These are phyloP conservation scores for Flagelloscypha sp. DNA, from an alignment of 768 basidiomycete genomes.

Conservation along the genomic window DNA sequence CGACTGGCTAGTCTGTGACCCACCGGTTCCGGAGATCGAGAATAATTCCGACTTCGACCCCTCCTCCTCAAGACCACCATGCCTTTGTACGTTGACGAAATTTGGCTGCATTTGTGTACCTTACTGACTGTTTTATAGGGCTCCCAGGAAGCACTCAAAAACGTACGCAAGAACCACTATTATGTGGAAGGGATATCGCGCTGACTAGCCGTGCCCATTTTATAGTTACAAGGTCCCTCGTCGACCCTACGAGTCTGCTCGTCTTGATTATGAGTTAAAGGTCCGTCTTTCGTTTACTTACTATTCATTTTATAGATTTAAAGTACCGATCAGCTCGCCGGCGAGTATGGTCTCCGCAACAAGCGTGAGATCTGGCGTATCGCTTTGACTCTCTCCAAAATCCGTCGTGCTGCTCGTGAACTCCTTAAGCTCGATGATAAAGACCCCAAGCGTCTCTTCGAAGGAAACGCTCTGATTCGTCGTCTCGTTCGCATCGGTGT, in stretches of 20 bases:
- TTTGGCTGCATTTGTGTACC: constrained; percentile 4
- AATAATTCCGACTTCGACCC: no score
- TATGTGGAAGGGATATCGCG: constrained; percentile 56
- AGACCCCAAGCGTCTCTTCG: constrained; percentile 99
- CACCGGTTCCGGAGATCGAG: no score
- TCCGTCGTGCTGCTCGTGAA: constrained; percentile 99
- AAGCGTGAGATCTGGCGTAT: constrained; percentile 99
- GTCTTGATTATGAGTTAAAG: constrained; percentile 99
- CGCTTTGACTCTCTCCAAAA: constrained; percentile 95
- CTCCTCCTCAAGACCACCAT: constrained; percentile 72
- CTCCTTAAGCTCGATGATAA: constrained; percentile 99
- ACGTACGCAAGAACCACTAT: constrained; percentile 83
- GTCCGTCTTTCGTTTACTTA: constrained; percentile 30
- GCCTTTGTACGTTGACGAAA: constrained; percentile 60
- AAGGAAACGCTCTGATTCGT: constrained; percentile 93
- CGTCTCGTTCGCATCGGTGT: constrained; percentile 99
- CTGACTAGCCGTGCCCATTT: constrained; percentile 63
- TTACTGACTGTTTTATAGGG: constrained; percentile 44
- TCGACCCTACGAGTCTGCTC: constrained; percentile 93
- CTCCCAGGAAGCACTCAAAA: constrained; percentile 88
- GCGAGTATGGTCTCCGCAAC: constrained; percentile 99
- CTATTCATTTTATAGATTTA: not conserved
- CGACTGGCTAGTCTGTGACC: no score
- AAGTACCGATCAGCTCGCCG: constrained; percentile 66
- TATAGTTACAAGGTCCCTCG: constrained; percentile 97